Conservation (phyloP, 345 rosid genomes). For the Psidium guajava region DNA sequence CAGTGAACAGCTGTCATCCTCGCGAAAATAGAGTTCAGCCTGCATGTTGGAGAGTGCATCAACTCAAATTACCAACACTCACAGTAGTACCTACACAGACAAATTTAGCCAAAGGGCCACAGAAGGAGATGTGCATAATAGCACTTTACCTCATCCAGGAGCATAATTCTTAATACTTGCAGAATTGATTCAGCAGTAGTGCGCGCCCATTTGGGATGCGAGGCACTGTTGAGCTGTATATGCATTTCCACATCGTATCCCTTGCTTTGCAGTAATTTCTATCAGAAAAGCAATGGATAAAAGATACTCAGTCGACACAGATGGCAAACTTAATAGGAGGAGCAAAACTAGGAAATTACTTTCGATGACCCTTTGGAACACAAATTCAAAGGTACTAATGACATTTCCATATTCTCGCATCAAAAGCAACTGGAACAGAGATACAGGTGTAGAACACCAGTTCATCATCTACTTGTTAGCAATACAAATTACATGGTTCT, state of each 20-base stretch:
- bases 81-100: not conserved
- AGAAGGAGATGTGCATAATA: not conserved
- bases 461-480: not conserved
- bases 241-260: slow-evolving; percentile 43
- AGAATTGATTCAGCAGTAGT: slow-evolving; percentile 34
- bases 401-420: not conserved
- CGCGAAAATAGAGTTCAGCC: slow-evolving; percentile 84
- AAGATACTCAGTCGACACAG: not conserved
- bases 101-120: not conserved
- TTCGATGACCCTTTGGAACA: not conserved
- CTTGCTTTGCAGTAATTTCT: slow-evolving; percentile 47
- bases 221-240: slow-evolving; percentile 18
- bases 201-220: slow-evolving; percentile 21
- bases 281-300: not conserved
- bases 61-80: not conserved
- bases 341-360: not conserved
- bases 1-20: slow-evolving; percentile 18
- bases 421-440: not conserved
- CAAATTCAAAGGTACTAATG: not conserved
- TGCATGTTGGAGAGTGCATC: slow-evolving; percentile 7
- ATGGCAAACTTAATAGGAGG: not conserved
- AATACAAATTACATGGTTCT: not conserved
- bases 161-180: slow-evolving; percentile 50
- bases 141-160: slow-evolving; percentile 56
- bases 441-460: not conserved